Evolutionary conservation across 1,284 basidiomycete species (phyloP), one percentile per base, ranked within the genome.

Genomic region (Cutaneotrichosporon sp.): DNA sequence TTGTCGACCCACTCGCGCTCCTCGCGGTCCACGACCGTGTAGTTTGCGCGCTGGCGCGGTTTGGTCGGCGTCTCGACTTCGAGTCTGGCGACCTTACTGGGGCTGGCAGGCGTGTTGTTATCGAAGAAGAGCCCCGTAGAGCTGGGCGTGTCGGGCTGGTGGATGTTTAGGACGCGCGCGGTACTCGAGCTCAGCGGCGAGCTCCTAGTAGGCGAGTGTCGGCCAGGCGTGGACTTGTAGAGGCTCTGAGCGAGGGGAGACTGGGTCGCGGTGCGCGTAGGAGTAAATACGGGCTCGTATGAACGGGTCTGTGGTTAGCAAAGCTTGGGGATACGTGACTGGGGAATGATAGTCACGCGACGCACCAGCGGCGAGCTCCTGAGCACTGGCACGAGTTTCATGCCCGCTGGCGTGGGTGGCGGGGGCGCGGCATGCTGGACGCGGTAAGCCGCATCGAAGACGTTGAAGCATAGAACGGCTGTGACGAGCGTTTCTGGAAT

Each of bases 1-100:
- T 76, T 77, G 63, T 80, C 76, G 11, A 75, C 70, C 76, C 76
- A 77, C 67, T 78, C 76, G 62, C 71, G 71, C 68, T 80, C 76
- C 56, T 74, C 74, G 57, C 74, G 72, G 60, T 78, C 73, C 2
- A 77, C 69, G 62, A 75, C 53, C 13, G 74, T 72, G 53, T 76
- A 76, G 30, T 72, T 72, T 13, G 65, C 49, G 40, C 65, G 61
- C 22, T 21, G 11, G 30, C 51, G 55, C 36, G 55, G 16, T 9
- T 31, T 53, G 40, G 30, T 49, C 14, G 18, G 63, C 26, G 65
- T 60, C n/a, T 53, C 56, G 38, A 55, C 30, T 31, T 36, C 30
- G 22, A 38, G 38, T 30, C 40, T 38, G 10, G 66, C 64, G 26
- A 63, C 61, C 62, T 66, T 62, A 60, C 60, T 34, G 30, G 60